Base-by-base conservation (phyloP, 2,329 filamentous ascomycete species). In the Capronia coronata region DNA sequence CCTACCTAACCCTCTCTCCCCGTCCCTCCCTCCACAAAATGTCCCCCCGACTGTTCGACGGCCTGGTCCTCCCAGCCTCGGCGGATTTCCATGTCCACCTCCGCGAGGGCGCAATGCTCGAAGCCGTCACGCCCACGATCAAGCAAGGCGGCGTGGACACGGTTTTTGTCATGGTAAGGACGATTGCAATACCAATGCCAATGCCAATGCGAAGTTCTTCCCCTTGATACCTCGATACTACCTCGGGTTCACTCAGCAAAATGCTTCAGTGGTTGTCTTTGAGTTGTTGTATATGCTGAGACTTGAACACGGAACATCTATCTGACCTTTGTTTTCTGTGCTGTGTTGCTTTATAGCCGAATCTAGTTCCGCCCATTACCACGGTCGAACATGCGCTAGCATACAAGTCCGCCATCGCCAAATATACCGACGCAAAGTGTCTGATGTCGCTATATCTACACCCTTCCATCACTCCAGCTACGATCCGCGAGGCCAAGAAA, bases 401-500 rank as follows among this genome's bases (percentile, higher is more conserved):
- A 35, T 89, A 89, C 68, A 76, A 82, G 65, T 65, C 72, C 2
- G 13, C 3, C 14, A 50, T 53, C 2, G 32, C 50, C 7, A 49
- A 37, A 25, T 38, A 47, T 32, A 56, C 46, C 6, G 48, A 75
- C 44, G 79, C 87, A 51, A 77, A 76, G 51, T 88, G 80, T 62
- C 76, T 89, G 51, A 87, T 89, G 84, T 84, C 84, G 1, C 74
- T 89, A 37, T 88, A 80, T 62, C 74, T 76, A 46, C 82, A 86
- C 63, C 70, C 75, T 9, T 77, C 75, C 18, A 72, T 86, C 45
- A 86, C 81, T 0, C 80, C 83, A 3, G 78, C 81, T 18, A 79
- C 80, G 9, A 87, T 95, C 60, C 76, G 76, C 43, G 77, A 87
- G 61, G 88, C 89, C 37, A 83, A 84, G 55, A 74, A 76, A 47